These are phyloP conservation scores for Fraxinus nigra DNA, from an alignment of 305 asterid species.

Conservation along the genomic window DNA sequence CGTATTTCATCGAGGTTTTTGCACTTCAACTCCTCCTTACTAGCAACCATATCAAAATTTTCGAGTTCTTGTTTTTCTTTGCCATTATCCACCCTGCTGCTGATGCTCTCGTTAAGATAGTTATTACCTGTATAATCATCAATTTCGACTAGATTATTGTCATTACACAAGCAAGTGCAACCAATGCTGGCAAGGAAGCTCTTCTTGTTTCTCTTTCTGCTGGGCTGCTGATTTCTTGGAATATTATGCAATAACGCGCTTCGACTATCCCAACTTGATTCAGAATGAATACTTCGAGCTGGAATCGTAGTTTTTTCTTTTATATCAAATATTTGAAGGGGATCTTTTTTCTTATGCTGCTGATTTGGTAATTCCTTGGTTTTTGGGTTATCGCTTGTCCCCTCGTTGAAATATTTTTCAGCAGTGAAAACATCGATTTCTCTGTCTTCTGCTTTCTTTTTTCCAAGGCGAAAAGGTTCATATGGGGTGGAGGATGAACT, in stretches of 20 bases:
- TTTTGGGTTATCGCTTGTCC: slow-evolving; percentile 3
- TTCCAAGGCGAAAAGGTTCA: slow-evolving; percentile 21
- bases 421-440: slow-evolving; percentile 55
- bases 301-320: slow-evolving; percentile 28
- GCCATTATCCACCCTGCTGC: slow-evolving; percentile 13
- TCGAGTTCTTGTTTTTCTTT: slow-evolving; percentile 22
- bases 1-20: slow-evolving; percentile 30
- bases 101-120: slow-evolving; percentile 17
- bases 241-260: slow-evolving; percentile 37
- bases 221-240: slow-evolving; percentile 38
- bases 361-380: slow-evolving; percentile 10
- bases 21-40: slow-evolving; percentile 20
- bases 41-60: slow-evolving; percentile 6
- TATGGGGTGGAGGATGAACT: slow-evolving; percentile 22
- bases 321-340: slow-evolving; percentile 23
- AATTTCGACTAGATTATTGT: slow-evolving; percentile 47
- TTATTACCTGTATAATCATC: slow-evolving; percentile 23
- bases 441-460: slow-evolving; percentile 23
- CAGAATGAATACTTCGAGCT: slow-evolving; percentile 56
- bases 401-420: slow-evolving; percentile 43
- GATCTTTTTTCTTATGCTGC: slow-evolving; percentile 31
- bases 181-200: slow-evolving; percentile 57
- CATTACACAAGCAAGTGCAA: slow-evolving; percentile 60
- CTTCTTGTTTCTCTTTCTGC: slow-evolving; percentile 35
- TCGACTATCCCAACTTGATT: slow-evolving; percentile 68